A percentile compares a stretch with the other conserved stretches of the same genome.
Conservation (phyloP, 208 protist genomes). For the Eutreptiella sp. region DNA sequence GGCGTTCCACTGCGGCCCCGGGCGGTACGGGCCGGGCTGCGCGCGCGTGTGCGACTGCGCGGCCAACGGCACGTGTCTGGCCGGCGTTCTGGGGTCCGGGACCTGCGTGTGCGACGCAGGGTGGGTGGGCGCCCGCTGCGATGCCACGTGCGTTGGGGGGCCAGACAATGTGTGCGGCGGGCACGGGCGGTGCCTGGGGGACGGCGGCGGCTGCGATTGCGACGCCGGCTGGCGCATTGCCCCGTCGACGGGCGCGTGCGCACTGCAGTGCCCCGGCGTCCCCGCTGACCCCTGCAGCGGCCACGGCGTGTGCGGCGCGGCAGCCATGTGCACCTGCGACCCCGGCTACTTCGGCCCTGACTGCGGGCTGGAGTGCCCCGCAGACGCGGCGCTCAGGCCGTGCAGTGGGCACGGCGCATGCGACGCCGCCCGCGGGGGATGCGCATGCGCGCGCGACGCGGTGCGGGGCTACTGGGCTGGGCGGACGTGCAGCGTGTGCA, state of each 20-base stretch:
- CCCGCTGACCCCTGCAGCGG: slow-evolving; percentile 17
- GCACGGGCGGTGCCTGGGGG: slow-evolving; percentile 15
- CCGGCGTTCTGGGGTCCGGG: too few species aligned
- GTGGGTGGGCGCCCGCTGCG: too few species aligned
- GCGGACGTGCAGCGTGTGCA: not conserved
- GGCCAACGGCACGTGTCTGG: too few species aligned
- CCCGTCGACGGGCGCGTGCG: slow-evolving; percentile 8
- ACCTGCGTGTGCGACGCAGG: too few species aligned
- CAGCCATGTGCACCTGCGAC: slow-evolving; percentile 13
- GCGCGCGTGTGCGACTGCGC: too few species aligned
- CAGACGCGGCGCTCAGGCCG: not conserved
- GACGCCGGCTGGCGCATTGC: slow-evolving; percentile 13
- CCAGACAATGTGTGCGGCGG: slow-evolving; percentile 23
- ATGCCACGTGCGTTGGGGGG: too few species aligned
- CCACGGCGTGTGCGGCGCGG: slow-evolving; percentile 16
- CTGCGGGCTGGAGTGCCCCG: not conserved
- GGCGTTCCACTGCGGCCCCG: too few species aligned
- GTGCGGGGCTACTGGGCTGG: not conserved
- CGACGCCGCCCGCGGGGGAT: not conserved
- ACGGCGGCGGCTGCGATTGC: slow-evolving; percentile 17
- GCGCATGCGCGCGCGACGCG: not conserved
- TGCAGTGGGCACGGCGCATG: slow-evolving; percentile 5
- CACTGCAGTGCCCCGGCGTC: slow-evolving; percentile 17
- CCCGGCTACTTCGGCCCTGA: not conserved
- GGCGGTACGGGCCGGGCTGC: too few species aligned